These are phyloP conservation scores for Diaporthe citri DNA, from an alignment of 2,329 filamentous ascomycete genomes.

Conservation along the genomic window DNA sequence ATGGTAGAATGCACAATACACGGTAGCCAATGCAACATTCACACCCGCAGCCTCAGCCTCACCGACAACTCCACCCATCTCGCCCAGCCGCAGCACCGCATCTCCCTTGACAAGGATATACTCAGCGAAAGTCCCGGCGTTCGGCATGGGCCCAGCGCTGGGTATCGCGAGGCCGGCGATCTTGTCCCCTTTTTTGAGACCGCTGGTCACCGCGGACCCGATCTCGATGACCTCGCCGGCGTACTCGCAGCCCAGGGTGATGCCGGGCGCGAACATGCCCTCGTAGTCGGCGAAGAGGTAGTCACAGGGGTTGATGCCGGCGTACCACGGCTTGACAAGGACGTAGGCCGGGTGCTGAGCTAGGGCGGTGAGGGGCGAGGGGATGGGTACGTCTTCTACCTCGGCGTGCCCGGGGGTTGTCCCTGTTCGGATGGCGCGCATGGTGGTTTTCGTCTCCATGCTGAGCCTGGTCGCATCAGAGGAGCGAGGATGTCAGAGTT, in stretches of 20 bases:
- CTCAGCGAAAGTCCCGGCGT: background rate
- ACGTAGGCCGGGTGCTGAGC: background rate
- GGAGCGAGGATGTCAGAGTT: too few species aligned
- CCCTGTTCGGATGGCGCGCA: background rate
- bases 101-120: background rate
- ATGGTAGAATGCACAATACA: background rate
- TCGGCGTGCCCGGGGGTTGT: background rate
- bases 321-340: background rate
- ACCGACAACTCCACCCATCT: background rate
- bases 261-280: background rate
- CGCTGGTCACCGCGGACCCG: background rate
- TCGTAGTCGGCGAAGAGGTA: background rate
- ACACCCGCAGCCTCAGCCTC: background rate
- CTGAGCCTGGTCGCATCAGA: background rate
- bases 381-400: background rate
- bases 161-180: background rate
- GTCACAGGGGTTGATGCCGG: constrained; percentile 1
- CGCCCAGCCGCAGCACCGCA: background rate
- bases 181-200: background rate
- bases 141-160: background rate
- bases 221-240: background rate
- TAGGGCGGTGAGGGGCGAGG: background rate
- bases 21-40: background rate
- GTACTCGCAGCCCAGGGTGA: background rate
- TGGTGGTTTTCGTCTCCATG: background rate